Evolutionary conservation across 2,329 filamentous ascomycete species (phyloP).

Genomic region (Knoxdaviesia capensis): DNA sequence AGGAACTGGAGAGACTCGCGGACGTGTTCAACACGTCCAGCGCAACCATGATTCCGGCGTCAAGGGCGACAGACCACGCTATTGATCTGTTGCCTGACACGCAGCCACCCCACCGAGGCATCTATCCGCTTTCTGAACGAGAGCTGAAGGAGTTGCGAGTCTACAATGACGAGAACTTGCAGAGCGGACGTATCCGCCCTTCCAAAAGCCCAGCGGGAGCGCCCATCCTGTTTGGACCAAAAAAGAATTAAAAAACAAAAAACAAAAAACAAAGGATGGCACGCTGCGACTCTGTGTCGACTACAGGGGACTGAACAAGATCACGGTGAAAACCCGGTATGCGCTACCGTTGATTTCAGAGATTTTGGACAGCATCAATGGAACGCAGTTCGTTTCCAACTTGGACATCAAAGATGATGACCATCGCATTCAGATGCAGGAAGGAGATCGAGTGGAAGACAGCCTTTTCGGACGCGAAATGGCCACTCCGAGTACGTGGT

Average conservation of each 20-base stretch:
- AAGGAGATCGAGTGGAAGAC: neutral
- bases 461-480: neutral
- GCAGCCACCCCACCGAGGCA: neutral
- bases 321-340: constrained; percentile 14
- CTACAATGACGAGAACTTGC: constrained; percentile 7
- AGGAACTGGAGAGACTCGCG: too few relatives aligned
- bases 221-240: constrained; percentile 13
- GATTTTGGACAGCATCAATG: constrained; percentile 8
- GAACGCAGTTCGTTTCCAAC: constrained; percentile 11
- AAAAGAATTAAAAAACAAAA: constrained; percentile 13
- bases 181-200: constrained; percentile 6
- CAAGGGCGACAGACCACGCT: too few relatives aligned
- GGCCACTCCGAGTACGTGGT: neutral
- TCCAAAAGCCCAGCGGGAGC: constrained; percentile 6
- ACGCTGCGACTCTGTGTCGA: constrained; percentile 13
- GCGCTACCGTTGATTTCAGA: constrained; percentile 13
- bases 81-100: too few relatives aligned
- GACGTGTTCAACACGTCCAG: too few relatives aligned
- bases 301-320: constrained; percentile 13
- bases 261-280: constrained; percentile 5
- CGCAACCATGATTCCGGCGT: too few relatives aligned
- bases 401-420: constrained; percentile 10
- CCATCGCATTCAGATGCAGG: neutral
- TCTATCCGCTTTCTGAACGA: constrained; percentile 4
- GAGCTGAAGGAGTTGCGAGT: constrained; percentile 5